A percentile compares a stretch with the other conserved stretches of the same genome.
phyloP scores from a whole-genome alignment of 441 rosid genomes.

The Aquilaria agallochum region DNA sequence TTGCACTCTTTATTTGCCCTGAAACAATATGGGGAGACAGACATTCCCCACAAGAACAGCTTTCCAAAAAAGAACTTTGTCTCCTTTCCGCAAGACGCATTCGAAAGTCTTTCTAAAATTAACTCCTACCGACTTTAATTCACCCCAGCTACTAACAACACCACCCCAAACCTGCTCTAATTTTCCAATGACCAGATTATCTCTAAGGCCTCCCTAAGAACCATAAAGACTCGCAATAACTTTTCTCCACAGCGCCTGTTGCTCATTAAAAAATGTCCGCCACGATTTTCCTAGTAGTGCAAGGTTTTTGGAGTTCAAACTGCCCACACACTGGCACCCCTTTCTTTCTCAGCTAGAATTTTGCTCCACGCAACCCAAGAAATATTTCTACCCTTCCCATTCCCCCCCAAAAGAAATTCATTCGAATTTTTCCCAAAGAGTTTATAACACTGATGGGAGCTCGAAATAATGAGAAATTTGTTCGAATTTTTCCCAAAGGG shows the following conservation, averaged over 20 bases:
- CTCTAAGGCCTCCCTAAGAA: no score
- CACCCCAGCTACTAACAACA: not conserved
- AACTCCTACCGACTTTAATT: not conserved
- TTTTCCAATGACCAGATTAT: no score
- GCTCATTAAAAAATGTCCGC: not conserved
- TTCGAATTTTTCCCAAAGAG: no score
- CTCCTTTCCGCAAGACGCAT: not conserved
- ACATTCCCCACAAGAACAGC: not conserved
- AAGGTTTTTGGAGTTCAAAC: not conserved
- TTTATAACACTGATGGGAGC: no score
- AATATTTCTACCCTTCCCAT: not conserved
- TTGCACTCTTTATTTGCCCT: no score
- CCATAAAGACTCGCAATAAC: no score
- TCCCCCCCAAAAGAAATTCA: not conserved
- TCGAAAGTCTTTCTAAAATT: not conserved
- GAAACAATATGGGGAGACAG: no score
- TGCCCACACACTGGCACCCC: not conserved
- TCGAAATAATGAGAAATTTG: no score
- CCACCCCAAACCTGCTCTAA: not conserved
- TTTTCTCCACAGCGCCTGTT: not conserved
- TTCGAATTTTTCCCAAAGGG: not conserved
- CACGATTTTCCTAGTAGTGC: not conserved
- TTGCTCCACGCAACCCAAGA: not conserved
- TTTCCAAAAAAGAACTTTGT: not conserved
- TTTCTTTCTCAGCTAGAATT: no score